Base-by-base conservation (phyloP, 2,329 filamentous ascomycete species). In the Chalaropsis ovoidea region DNA sequence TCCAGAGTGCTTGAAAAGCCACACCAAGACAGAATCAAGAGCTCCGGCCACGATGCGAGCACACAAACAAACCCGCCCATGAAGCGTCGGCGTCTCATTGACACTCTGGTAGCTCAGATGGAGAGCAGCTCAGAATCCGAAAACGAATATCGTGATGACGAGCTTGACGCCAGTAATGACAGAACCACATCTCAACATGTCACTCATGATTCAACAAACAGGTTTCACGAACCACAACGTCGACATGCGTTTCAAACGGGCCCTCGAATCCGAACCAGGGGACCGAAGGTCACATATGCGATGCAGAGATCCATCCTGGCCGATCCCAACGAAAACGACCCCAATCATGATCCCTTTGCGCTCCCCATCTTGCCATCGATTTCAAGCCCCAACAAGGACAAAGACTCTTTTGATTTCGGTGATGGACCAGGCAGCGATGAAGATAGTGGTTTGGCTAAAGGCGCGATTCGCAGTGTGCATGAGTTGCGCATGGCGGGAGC, bases 401-500 rank as follows among this genome's bases (percentile, higher is more conserved):
- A 65, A n/a, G 66, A 67, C 22, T 66, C 67, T 5, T 68, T 66
- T n/a, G 67, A 68, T 31, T 66, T 66, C 31, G 64, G 45, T 27
- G 67, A 66, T 49, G 67, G 61, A 8, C 64, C 54, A 1, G 79
- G 80, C 4, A 72, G 73, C 15, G 76, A 78, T 1, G 75, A 77
- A 24, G 76, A 77, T 17, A n/a, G 52, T 35, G 70, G 75, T 2
- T 73, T 72, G 13, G 75, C 76, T 22, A 78, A 77, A 58, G 77
- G 79, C 19, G 80, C 81, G 35, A 83, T 87, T 60, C 79, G 81
- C 67, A 85, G 82, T 69, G 81, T 87, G 19, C 85, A 88, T 71
- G 85, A 87, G 71, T 74, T 88, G 52, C 79, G 84, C 63, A 82
- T 86, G 67, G 84, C 85, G 3, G 85, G 85, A 17, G 84, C 83